phyloP scores from a whole-genome alignment of 2,329 filamentous ascomycete genomes.

The Massarina eburnea region DNA sequence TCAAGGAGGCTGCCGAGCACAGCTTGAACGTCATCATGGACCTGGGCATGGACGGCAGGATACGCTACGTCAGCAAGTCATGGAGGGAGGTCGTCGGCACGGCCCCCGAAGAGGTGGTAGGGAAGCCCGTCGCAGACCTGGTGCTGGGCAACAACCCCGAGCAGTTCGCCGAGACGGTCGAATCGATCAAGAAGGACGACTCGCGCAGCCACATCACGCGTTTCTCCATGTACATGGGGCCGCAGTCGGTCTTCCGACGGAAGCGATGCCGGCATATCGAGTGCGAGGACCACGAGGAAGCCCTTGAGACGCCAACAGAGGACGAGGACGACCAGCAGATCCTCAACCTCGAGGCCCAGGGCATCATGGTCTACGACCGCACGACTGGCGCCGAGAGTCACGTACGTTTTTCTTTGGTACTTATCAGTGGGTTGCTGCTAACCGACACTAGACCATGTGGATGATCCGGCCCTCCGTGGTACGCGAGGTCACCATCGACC shows the following conservation, averaged over 20 bases:
- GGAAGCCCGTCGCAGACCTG: slow-evolving; percentile 76
- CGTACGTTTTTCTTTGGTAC: slow-evolving; percentile 60
- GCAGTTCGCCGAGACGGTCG: slow-evolving; percentile 80
- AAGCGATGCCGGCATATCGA: slow-evolving; percentile 28
- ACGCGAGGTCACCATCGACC: slow-evolving; percentile 92
- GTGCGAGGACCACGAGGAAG: slow-evolving; percentile 17
- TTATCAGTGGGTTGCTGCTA: slow-evolving; percentile 11
- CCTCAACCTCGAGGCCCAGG: slow-evolving; percentile 88
- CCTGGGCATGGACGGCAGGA: slow-evolving; percentile 82
- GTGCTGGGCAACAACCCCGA: slow-evolving; percentile 74
- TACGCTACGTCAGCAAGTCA: slow-evolving; percentile 95
- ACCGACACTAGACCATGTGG: slow-evolving; percentile 87
- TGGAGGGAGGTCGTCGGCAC: slow-evolving; percentile 94
- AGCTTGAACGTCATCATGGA: slow-evolving; percentile 96
- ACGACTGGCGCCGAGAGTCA: slow-evolving; percentile 85
- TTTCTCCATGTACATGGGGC: slow-evolving; percentile 41
- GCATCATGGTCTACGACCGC: slow-evolving; percentile 96
- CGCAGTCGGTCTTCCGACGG: slow-evolving; percentile 36
- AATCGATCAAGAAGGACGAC: slow-evolving; percentile 84
- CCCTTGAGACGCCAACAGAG: slow-evolving; percentile 33
- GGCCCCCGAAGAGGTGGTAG: slow-evolving; percentile 69
- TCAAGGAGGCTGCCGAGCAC: slow-evolving; percentile 93
- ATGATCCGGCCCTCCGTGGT: slow-evolving; percentile 94
- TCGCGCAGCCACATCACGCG: slow-evolving; percentile 79
- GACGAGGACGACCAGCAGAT: slow-evolving; percentile 51